Percentiles rank a stretch among this genome's conserved stretches.
phyloP scores from a whole-genome alignment of 441 rosid genomes.

The Populus hybrid region DNA sequence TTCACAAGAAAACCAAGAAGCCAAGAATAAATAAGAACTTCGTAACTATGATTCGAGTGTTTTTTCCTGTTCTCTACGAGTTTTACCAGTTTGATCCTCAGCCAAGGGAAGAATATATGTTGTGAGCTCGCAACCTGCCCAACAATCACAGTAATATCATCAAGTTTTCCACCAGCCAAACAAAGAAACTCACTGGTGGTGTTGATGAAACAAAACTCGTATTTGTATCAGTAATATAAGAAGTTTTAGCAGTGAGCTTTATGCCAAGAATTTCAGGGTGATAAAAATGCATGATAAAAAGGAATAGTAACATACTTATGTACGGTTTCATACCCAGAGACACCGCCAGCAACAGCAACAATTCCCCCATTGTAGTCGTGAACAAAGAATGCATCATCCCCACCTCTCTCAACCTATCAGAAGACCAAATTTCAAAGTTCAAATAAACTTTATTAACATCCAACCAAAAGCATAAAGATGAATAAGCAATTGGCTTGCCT shows the following conservation, averaged over 20 bases:
- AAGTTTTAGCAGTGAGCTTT: constrained; percentile 64
- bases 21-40: neutral
- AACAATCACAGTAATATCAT: constrained; percentile 85
- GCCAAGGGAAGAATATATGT: neutral
- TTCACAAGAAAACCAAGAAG: neutral
- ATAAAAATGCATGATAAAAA: neutral
- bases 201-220: neutral
- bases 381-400: constrained; percentile 86
- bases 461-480: neutral
- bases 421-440: constrained; percentile 5
- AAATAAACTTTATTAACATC: neutral
- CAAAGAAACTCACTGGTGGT: neutral
- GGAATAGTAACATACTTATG: neutral
- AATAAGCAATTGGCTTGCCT: constrained; percentile 38
- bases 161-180: constrained; percentile 79
- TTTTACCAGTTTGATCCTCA: neutral
- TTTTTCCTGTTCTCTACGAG: neutral
- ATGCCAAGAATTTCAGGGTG: constrained; percentile 52
- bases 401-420: constrained; percentile 75
- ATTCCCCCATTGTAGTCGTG: constrained; percentile 75
- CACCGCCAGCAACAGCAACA: constrained; percentile 92
- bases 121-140: constrained; percentile 48
- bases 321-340: constrained; percentile 57
- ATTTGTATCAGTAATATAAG: neutral
- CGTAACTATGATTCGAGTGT: neutral